Percentiles rank a stretch among this genome's conserved stretches.
Conservation (phyloP, 306 rosid species). For the Cucurbita pepo region DNA sequence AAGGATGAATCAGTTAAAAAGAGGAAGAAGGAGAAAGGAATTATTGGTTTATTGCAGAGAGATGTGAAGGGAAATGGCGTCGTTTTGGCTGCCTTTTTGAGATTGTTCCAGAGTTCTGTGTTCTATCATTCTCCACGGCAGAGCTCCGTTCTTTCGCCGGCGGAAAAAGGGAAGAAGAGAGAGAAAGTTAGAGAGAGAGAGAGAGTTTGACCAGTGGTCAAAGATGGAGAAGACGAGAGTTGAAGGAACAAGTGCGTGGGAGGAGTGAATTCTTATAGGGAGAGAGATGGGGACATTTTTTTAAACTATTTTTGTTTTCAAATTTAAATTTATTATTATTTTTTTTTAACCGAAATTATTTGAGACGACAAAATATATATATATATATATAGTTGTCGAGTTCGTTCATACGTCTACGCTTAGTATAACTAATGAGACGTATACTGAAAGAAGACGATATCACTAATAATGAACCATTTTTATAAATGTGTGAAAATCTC, state of each 20-base stretch:
- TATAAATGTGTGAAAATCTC: no score
- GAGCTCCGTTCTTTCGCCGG: background rate
- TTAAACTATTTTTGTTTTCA: background rate
- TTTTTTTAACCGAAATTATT: no score
- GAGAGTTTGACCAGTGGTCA: background rate
- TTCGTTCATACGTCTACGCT: no score
- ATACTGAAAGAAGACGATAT: no score
- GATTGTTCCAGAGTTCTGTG: background rate
- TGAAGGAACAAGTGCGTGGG: constrained; percentile 2
- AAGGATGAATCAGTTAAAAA: background rate
- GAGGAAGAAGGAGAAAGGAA: background rate
- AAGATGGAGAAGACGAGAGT: background rate
- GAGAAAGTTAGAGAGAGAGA: background rate
- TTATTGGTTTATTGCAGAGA: background rate
- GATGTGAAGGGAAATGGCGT: background rate
- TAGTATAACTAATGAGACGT: no score
- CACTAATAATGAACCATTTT: no score
- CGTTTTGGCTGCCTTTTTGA: no score
- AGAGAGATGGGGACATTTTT: background rate
- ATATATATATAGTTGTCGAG: no score
- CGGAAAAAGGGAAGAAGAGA: background rate
- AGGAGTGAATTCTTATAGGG: background rate
- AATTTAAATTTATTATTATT: no score
- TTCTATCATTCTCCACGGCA: background rate
- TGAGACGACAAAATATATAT: no score